These are phyloP conservation scores for Salicornia ramosissima DNA, from an alignment of 148 eudicot genomes.

Conservation along the genomic window DNA sequence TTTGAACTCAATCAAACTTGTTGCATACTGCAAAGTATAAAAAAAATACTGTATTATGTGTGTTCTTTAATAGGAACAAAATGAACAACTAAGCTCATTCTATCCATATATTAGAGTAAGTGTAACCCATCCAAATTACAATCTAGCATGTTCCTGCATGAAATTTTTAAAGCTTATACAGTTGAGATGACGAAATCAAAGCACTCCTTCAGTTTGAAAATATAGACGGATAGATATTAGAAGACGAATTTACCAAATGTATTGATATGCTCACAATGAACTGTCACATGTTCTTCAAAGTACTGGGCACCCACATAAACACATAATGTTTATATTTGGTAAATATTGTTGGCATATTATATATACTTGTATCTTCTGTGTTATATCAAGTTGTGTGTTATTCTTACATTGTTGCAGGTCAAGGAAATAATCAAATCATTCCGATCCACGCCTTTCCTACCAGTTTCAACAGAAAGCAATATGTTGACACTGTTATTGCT, in stretches of 20 bases:
- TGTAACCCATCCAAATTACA: no score
- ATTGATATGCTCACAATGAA: not conserved
- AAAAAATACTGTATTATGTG: no score
- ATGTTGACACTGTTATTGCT: slow-evolving; percentile 82
- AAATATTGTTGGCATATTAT: not conserved
- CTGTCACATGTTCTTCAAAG: not conserved
- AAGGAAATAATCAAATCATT: slow-evolving; percentile 59
- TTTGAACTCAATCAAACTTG: not conserved
- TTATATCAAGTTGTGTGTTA: not conserved
- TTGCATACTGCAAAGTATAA: no score
- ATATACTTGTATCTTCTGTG: not conserved
- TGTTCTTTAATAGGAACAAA: no score
- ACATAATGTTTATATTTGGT: not conserved
- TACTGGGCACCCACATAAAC: not conserved
- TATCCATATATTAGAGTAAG: no score
- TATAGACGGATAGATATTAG: not conserved
- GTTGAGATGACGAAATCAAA: not conserved
- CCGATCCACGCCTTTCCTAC: slow-evolving; percentile 77
- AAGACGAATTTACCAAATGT: not conserved
- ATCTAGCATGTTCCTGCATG: not conserved
- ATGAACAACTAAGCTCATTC: no score
- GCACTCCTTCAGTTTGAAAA: not conserved
- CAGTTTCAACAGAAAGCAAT: slow-evolving; percentile 70
- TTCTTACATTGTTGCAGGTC: slow-evolving; percentile 43
- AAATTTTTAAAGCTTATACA: not conserved